Evolutionary conservation across 345 rosid genomes (phyloP), one percentile per base, ranked within the genome.

Genomic region (Cardamine chenopodiifolia): DNA sequence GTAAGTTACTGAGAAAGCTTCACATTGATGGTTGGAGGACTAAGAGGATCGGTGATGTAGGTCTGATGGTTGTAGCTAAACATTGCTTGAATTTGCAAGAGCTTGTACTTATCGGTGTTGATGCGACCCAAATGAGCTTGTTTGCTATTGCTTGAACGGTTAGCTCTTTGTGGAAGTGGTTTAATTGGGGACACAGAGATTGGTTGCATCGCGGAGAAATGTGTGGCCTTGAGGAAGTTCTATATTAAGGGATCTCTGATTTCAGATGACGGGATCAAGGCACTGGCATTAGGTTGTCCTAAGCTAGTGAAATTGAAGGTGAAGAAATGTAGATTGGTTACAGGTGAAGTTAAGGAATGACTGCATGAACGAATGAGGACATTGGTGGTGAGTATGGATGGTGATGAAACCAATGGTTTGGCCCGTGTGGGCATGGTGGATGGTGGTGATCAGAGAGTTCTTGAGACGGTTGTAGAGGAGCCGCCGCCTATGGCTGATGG

Each of bases 21-120:
- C 96, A 86, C 60, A 72, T 93, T 48, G 96, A 93, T 74, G 97
- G 93, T 60, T 85, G 89, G 92, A 87, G 90, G 65, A 86, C 83
- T 22, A 83, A 86, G 63, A 85, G 84, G 76, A 86, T 93, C 1
- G 92, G 89, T 7, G 97, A 93, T 7, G 89, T 83, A 56, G 92
- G 96, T 39, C 81, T 93, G 56, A 79, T 86, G 25, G 88, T 88
- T 37, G 82, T 93, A 22, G 88, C 93, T 50, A 85, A 78, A 29
- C 85, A 88, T 10, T 88, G 93, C 10, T 69, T 70, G 29, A 80
- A 83, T 72, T 63, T 93, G 39, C 93, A 86, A 64, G 98, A 93
- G 29, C 88, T 93, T 60, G 92, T 90, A 49, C 81, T 93, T 68
- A 89, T 90, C 19, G 90, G 98, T 70, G 92, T 93, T 29, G 71